phyloP scores from a whole-genome alignment of 257 asterid species.

The Jacaranda copaia region DNA sequence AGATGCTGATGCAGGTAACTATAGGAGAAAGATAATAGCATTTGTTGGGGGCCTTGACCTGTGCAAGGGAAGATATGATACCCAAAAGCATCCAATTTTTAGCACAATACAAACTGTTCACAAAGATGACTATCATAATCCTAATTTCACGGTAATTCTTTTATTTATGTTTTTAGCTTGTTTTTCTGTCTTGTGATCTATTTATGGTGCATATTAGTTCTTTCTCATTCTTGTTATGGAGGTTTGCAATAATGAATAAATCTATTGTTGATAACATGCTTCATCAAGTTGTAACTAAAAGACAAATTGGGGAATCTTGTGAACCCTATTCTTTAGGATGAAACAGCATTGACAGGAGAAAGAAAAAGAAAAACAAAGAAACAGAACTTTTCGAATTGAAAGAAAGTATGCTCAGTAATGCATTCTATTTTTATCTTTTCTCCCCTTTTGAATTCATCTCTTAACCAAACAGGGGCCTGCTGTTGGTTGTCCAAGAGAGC shows the following conservation, averaged over 20 bases:
- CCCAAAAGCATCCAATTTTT: slow-evolving; percentile 68
- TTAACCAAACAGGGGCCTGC: slow-evolving; percentile 60
- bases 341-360: no score
- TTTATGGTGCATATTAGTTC: background rate
- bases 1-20: slow-evolving; percentile 82
- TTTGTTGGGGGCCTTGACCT: slow-evolving; percentile 94
- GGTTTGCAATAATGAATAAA: background rate
- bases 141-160: slow-evolving; percentile 74
- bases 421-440: background rate
- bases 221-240: background rate
- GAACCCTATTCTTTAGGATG: no score
- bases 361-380: no score
- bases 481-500: slow-evolving; percentile 82
- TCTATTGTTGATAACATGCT: background rate
- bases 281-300: background rate
- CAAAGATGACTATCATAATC: slow-evolving; percentile 85
- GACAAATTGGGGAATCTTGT: background rate
- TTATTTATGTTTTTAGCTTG: background rate
- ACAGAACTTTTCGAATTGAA: no score
- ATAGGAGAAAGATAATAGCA: slow-evolving; percentile 68
- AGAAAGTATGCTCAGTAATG: background rate
- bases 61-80: slow-evolving; percentile 87
- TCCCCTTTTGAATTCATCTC: slow-evolving; percentile 4
- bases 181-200: background rate
- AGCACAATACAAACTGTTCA: slow-evolving; percentile 72